Evolutionary conservation across 202 grass and related monocot genomes (phyloP).

Genomic region (Zizania palustris): DNA sequence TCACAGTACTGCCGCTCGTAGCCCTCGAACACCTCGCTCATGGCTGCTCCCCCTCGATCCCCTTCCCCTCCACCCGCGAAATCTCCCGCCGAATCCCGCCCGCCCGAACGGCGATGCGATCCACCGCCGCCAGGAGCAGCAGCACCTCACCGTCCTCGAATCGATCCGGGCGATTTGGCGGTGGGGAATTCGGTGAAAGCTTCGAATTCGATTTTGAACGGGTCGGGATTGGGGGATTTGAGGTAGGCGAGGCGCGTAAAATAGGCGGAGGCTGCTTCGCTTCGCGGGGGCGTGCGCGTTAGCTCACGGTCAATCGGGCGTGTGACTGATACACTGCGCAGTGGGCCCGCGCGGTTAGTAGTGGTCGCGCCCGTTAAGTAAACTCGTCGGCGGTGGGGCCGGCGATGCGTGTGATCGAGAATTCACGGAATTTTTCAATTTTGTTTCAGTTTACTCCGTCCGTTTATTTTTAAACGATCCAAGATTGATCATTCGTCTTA

Average conservation of each 20-base stretch:
- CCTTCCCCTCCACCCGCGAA: not conserved
- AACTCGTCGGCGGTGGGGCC: no score
- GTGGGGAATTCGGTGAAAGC: constrained; percentile 18
- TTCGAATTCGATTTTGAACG: constrained; percentile 42
- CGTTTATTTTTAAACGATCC: no score
- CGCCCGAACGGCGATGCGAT: not conserved
- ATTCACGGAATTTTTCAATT: no score
- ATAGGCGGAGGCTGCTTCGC: not conserved
- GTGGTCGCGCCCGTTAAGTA: constrained; percentile 9
- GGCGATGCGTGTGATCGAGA: no score
- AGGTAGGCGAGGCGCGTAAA: not conserved
- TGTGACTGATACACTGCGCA: constrained; percentile 1
- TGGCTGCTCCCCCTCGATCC: constrained; percentile 47
- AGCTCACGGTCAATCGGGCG: not conserved
- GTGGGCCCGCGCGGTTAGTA: constrained; percentile 3
- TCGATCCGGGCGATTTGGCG: constrained; percentile 11
- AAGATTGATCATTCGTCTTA: no score
- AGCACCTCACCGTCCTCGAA: constrained; percentile 26
- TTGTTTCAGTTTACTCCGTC: no score
- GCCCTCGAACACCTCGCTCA: constrained; percentile 89
- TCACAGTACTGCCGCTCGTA: constrained; percentile 95
- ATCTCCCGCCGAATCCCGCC: constrained; percentile 13
- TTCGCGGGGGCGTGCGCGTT: not conserved
- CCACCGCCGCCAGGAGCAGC: not conserved
- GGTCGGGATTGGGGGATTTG: constrained; percentile 18